These are phyloP conservation scores for Picea abies DNA, from an alignment of 83 land plant genomes.

Conservation along the genomic window DNA sequence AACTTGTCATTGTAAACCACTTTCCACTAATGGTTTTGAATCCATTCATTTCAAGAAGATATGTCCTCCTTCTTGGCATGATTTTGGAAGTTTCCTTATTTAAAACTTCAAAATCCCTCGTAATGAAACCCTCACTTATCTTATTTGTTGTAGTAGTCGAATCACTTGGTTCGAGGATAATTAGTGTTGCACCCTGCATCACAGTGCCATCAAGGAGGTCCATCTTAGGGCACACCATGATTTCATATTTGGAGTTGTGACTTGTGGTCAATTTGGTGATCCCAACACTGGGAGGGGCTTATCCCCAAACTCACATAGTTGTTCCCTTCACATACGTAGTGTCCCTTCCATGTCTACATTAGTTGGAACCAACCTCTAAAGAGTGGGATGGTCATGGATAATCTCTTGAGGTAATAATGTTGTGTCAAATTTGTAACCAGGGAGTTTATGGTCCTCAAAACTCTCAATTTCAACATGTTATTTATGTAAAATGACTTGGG, in stretches of 20 bases:
- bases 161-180: conserved; percentile 32
- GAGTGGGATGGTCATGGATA: conserved; percentile 24
- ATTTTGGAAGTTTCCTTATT: conserved; percentile 25
- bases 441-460: conserved; percentile 56
- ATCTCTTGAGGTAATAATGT: conserved; percentile 42
- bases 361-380: conserved; percentile 24
- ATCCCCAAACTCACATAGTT: conserved; percentile 32
- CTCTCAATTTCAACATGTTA: conserved; percentile 37
- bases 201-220: conserved; percentile 35
- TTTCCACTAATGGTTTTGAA: conserved; percentile 5
- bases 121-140: conserved; percentile 19
- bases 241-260: conserved; percentile 42
- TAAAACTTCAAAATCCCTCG: conserved; percentile 35
- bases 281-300: conserved; percentile 21
- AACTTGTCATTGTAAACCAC: no score
- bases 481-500: conserved; percentile 25
- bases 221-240: conserved; percentile 33
- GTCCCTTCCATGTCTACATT: conserved; percentile 42
- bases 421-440: conserved; percentile 48
- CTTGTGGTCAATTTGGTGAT: conserved; percentile 23
- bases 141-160: background rate
- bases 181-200: conserved; percentile 49
- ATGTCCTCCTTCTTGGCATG: conserved; percentile 29
- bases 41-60: conserved; percentile 43
- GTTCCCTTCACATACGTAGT: conserved; percentile 39